Percentiles rank a stretch among this genome's conserved stretches.
Conservation (phyloP, 495 filamentous ascomycete genomes). For the Coniosporium apollinis region DNA sequence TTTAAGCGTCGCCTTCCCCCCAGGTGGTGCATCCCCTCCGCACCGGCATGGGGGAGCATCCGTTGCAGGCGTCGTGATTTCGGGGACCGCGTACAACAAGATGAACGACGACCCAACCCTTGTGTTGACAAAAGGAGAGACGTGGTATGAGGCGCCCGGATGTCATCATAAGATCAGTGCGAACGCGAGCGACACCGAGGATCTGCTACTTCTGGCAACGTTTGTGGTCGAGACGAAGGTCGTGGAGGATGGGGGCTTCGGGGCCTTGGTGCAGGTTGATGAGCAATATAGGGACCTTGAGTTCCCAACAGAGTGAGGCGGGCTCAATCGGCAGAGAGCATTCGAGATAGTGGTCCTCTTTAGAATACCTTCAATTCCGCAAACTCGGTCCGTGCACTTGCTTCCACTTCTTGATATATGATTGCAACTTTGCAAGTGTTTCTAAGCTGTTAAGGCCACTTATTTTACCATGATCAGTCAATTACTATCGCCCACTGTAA, state of each 20-base stretch:
- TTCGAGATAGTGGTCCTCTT: too few relatives aligned
- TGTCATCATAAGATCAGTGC: conserved; percentile 29
- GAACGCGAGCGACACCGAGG: conserved; percentile 23
- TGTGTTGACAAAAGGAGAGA: conserved; percentile 14
- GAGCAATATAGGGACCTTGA: conserved; percentile 16
- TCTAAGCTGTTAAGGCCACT: too few relatives aligned
- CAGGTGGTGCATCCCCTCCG: conserved; percentile 26
- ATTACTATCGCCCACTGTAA: too few relatives aligned
- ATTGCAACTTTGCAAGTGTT: too few relatives aligned
- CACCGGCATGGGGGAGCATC: conserved; percentile 26
- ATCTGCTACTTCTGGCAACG: conserved; percentile 18
- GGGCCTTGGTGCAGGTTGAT: conserved; percentile 19
- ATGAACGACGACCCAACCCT: conserved; percentile 28
- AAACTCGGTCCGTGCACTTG: too few relatives aligned
- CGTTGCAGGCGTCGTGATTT: conserved; percentile 21
- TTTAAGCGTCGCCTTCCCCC: conserved; percentile 21
- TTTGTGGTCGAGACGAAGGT: conserved; percentile 22
- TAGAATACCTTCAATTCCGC: too few relatives aligned
- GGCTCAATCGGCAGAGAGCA: too few relatives aligned
- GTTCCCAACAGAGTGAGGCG: too few relatives aligned
- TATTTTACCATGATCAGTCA: too few relatives aligned
- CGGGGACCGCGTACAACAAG: conserved; percentile 22
- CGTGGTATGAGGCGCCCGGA: conserved; percentile 28
- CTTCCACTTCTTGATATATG: too few relatives aligned
- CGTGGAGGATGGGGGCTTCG: conserved; percentile 18